Base-by-base conservation (phyloP, 1,139 yeast species). In the Sugiyamaella pinicola region DNA sequence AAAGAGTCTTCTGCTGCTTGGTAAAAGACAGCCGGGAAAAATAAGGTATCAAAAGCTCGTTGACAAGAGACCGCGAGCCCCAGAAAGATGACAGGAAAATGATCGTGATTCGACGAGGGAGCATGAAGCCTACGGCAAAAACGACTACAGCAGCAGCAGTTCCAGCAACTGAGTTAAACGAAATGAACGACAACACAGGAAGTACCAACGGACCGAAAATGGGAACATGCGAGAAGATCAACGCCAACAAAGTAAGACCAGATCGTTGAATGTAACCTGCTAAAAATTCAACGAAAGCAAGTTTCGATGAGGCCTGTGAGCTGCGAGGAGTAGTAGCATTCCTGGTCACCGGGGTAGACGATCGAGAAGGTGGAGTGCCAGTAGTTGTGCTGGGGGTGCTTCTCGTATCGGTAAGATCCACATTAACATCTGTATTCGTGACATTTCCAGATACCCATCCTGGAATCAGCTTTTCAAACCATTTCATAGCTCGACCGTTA, bases 41-140 rank as follows among this genome's bases (percentile, higher is more conserved):
- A 63, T 79, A 82, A 2, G 85, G 85, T 9, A 68, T 66, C 37
- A 82, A 69, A 39, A 83, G 70, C 52, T 80, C 82, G 34, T 73
- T 68, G 42, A 74, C 70, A 53, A 81, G 68, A 44, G 75, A 68
- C 12, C 77, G 63, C 7, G 79, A 69, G 2, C 83, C 82, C 72
- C 78, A 75, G 59, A 74, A 78, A 0, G 77, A 68, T 8, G 77
- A 68, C 39, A 80, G 62, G 28, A 78, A 67, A 5, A 70, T 56
- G 21, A 76, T 65, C 34, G 74, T 66, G 55, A 70, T 67, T 29
- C 67, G 59, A 33, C 70, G 65, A 1, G 81, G 78, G 7, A 69
- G 56, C 26, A 71, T 49, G 19, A 74, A 55, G 15, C 78, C 72
- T 2, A 69, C 55, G 2, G 70, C 65, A 47, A 75, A 74, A 8